These are phyloP conservation scores for Rhodotorula babjevae DNA, from an alignment of 768 basidiomycete species.

Conservation along the genomic window DNA sequence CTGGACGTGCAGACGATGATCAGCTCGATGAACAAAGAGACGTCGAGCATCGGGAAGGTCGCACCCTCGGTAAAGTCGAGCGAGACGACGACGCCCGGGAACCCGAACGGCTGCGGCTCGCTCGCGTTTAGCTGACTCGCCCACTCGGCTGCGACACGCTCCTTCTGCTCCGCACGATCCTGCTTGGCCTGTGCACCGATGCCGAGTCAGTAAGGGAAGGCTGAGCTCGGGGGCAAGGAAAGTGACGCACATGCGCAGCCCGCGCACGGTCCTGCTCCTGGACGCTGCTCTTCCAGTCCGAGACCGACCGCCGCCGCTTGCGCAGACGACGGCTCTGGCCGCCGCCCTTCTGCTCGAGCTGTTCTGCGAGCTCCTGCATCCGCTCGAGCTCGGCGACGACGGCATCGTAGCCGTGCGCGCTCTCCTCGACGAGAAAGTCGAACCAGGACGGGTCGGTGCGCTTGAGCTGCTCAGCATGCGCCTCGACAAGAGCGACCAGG, in stretches of 20 bases:
- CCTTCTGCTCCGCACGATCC: not conserved
- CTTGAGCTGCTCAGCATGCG: not conserved
- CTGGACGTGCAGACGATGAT: too few relatives aligned
- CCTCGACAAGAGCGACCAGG: not conserved
- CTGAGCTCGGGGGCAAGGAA: not conserved
- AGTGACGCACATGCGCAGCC: not conserved
- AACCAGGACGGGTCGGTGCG: not conserved
- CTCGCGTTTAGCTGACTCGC: not conserved
- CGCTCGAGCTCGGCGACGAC: constrained; percentile 8
- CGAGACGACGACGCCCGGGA: not conserved
- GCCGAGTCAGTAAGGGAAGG: not conserved
- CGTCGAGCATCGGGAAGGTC: too few relatives aligned
- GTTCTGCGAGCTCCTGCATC: not conserved
- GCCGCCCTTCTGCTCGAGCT: not conserved
- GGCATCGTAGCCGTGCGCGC: not conserved
- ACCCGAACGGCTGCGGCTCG: not conserved
- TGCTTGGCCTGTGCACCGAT: not conserved
- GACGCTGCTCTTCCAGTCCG: constrained; percentile 7
- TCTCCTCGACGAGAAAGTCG: not conserved
- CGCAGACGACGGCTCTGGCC: constrained; percentile 1
- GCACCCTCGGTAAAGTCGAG: constrained; percentile 21
- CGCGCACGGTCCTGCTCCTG: constrained; percentile 1
- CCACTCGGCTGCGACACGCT: not conserved
- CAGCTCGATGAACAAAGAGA: too few relatives aligned
- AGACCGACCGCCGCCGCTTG: not conserved